Conservation (phyloP, 164 flowering plant genomes). For the Vitis rupestris region DNA sequence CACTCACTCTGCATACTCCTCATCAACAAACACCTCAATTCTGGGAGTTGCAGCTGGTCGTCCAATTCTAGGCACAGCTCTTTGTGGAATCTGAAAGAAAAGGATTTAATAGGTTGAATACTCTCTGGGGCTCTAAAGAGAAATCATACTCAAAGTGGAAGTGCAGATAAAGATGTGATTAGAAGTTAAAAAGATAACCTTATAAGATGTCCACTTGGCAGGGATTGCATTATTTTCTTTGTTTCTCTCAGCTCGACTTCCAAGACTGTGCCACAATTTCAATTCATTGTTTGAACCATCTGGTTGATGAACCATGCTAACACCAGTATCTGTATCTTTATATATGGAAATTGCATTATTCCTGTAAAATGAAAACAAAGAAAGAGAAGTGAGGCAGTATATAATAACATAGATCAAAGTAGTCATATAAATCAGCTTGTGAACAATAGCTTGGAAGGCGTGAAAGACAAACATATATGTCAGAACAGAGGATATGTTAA, state of each 20-base stretch:
- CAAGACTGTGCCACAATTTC: constrained; percentile 62
- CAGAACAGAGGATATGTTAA: too few relatives aligned
- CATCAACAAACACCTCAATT: constrained; percentile 88
- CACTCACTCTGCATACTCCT: constrained; percentile 73
- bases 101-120: neutral
- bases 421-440: neutral
- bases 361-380: constrained; percentile 23
- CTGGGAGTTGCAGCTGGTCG: constrained; percentile 34
- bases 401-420: too few relatives aligned
- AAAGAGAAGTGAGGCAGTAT: neutral
- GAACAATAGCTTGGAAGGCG: too few relatives aligned
- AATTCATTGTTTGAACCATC: constrained; percentile 34
- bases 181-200: constrained; percentile 35
- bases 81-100: constrained; percentile 59
- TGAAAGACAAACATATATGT: too few relatives aligned
- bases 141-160: too few relatives aligned
- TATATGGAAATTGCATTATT: constrained; percentile 45
- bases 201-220: constrained; percentile 78
- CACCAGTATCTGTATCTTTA: constrained; percentile 40
- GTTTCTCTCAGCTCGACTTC: constrained; percentile 71
- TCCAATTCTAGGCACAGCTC: constrained; percentile 38
- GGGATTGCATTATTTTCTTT: constrained; percentile 80
- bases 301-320: constrained; percentile 23
- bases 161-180: neutral
- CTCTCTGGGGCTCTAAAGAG: too few relatives aligned